phyloP scores from a whole-genome alignment of 1,284 basidiomycete species.

The Leccinum pseudoinsigne region DNA sequence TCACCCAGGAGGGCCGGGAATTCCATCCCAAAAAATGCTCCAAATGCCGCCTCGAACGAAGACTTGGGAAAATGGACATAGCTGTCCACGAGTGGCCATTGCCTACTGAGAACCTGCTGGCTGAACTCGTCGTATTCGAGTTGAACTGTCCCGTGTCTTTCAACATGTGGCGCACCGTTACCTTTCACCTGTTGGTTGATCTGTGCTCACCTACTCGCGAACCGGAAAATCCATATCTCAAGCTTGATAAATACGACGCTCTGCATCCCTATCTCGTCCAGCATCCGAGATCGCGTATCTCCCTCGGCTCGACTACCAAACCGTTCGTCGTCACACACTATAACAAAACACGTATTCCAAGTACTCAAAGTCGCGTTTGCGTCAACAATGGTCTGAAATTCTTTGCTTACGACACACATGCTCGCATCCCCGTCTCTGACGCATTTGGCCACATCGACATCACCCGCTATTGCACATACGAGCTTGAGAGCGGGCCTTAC shows the following conservation, averaged over 20 bases:
- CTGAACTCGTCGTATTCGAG: slow-evolving; percentile 45
- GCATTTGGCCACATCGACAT: slow-evolving; percentile 20
- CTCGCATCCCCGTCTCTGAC: slow-evolving; percentile 11
- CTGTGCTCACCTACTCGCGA: slow-evolving; percentile 22
- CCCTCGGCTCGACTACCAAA: slow-evolving; percentile 41
- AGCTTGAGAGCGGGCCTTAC: slow-evolving; percentile 37
- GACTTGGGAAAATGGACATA: slow-evolving; percentile 34
- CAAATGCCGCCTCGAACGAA: slow-evolving; percentile 35
- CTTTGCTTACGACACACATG: slow-evolving; percentile 20
- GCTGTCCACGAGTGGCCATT: slow-evolving; percentile 51
- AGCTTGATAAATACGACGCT: slow-evolving; percentile 14
- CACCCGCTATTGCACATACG: slow-evolving; percentile 30
- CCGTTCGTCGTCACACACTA: slow-evolving; percentile 43
- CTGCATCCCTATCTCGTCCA: slow-evolving; percentile 13
- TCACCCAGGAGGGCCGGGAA: slow-evolving; percentile 3
- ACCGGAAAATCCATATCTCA: slow-evolving; percentile 4
- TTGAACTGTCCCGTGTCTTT: slow-evolving; percentile 41
- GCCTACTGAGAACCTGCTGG: slow-evolving; percentile 28
- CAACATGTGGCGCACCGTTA: slow-evolving; percentile 44
- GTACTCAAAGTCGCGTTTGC: slow-evolving; percentile 24
- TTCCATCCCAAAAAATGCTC: slow-evolving; percentile 18
- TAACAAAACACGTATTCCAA: slow-evolving; percentile 27
- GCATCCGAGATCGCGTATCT: slow-evolving; percentile 30
- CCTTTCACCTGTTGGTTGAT: slow-evolving; percentile 39
- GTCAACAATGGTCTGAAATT: slow-evolving; percentile 39